A percentile compares a stretch with the other conserved stretches of the same genome.
phyloP scores from a whole-genome alignment of 352 stramenopile genomes.

The Phytophthora pisi region DNA sequence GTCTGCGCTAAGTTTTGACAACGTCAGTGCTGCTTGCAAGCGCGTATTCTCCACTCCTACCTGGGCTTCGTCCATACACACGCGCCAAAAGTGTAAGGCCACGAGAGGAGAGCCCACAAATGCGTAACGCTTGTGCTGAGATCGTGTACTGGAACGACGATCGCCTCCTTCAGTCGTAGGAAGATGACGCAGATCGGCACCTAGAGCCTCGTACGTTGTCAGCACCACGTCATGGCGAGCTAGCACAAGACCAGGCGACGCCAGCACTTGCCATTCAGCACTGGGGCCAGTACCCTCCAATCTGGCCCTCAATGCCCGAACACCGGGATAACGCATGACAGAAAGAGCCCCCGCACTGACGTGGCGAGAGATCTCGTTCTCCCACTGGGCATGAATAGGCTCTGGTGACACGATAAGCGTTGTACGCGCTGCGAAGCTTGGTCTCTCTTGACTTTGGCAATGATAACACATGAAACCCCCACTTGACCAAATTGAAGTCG shows the following conservation, averaged over 20 bases:
- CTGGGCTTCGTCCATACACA: conserved; percentile 95
- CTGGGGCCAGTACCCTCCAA: conserved; percentile 39
- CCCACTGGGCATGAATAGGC: conserved; percentile 92
- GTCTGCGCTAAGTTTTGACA: conserved; percentile 63
- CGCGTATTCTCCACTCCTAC: conserved; percentile 82
- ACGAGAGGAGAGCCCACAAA: conserved; percentile 90
- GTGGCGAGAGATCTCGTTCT: conserved; percentile 86
- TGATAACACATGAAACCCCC: conserved; percentile 67
- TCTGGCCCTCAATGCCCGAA: conserved; percentile 48
- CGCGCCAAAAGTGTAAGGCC: conserved; percentile 87
- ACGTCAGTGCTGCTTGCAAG: conserved; percentile 83
- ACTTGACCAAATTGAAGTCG: conserved; percentile 7
- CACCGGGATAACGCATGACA: conserved; percentile 62
- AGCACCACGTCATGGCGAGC: conserved; percentile 91
- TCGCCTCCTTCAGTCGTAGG: conserved; percentile 39
- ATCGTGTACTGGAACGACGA: conserved; percentile 65
- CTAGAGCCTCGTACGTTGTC: conserved; percentile 90
- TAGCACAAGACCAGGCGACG: conserved; percentile 49
- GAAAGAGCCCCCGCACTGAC: conserved; percentile 55
- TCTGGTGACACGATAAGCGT: conserved; percentile 94
- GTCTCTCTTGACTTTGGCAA: conserved; percentile 51
- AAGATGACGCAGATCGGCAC: conserved; percentile 82
- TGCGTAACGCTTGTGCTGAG: conserved; percentile 75
- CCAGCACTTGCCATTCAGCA: conserved; percentile 62
- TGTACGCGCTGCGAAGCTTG: conserved; percentile 58